Base-by-base conservation (phyloP, 176 grass and related monocot species). In the Secale cereale region DNA sequence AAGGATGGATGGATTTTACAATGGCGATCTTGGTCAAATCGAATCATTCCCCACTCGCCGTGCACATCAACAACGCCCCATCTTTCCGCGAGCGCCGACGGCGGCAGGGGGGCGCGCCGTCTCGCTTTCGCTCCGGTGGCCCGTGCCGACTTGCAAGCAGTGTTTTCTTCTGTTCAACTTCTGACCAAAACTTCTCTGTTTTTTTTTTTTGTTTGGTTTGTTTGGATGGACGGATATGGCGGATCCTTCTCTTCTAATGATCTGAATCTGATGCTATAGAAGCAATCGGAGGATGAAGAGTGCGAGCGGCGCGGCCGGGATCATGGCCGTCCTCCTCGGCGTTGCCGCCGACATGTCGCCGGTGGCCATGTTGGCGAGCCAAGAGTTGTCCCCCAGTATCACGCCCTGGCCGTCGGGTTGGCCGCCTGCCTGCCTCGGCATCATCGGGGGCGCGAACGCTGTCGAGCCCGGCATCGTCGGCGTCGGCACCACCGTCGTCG, bases 301-400 rank as follows among this genome's bases (percentile, higher is more conserved):
- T 2, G 77, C 72, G 81, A 92, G 22, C 1, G 22, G 68, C 43
- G 27, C 13, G 31, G 81, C 81, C 19, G 54, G 61, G 48, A 63
- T 50, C 41, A 74, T 37, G 0, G 73, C 39, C 25, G 63, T 54
- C 71, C 8, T 74, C 26, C 26, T 50, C 68, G 25, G 35, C 13
- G 83, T 26, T 41, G 70, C 74, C 2, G 89, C 48, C 43, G 81
- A 48, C 32, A 54, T 39, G 28, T 90, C 91, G 35, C 94, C 94
- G 8, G 87, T 97, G 80, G 94, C 94, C 70, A 94, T 79, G 83
- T 87, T 91, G 81, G 94, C 94, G 32, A 97, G 85, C 94, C 91
- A 97, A 1, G 94, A 91, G 60, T 88, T 85, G 88, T 97, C 85
- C 69, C 87, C 78, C 13, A 90, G 84, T 76, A 97, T 92, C 66